A percentile compares a stretch with the other conserved stretches of the same genome.
These are phyloP conservation scores for Barnettozyma pratensis DNA, from an alignment of 805 yeast genomes.

Conservation along the genomic window DNA sequence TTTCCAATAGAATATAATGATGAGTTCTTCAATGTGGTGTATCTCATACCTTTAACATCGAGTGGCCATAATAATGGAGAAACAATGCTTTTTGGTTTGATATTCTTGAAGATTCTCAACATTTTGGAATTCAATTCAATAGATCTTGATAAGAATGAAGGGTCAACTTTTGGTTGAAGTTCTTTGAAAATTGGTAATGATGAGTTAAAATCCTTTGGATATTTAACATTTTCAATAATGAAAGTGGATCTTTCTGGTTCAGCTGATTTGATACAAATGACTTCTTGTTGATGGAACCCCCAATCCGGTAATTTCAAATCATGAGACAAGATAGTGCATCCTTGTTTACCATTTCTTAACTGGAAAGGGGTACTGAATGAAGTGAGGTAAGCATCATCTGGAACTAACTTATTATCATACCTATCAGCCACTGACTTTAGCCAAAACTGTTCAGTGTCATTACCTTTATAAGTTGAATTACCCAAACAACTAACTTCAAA, in stretches of 20 bases:
- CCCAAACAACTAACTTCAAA: slow-evolving; percentile 77
- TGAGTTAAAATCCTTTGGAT: slow-evolving; percentile 24
- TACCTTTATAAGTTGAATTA: slow-evolving; percentile 54
- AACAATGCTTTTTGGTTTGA: slow-evolving; percentile 5
- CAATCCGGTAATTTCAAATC: slow-evolving; percentile 70
- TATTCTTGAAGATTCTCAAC: slow-evolving; percentile 13
- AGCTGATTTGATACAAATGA: slow-evolving; percentile 76
- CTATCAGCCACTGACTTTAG: slow-evolving; percentile 40
- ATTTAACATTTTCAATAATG: slow-evolving; percentile 59
- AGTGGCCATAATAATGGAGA: slow-evolving; percentile 63
- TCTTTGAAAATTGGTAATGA: slow-evolving; percentile 17
- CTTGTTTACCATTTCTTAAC: slow-evolving; percentile 58
- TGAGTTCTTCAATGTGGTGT: slow-evolving; percentile 40
- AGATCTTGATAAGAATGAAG: slow-evolving; percentile 16
- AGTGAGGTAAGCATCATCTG: slow-evolving; percentile 26
- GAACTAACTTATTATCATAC: not conserved
- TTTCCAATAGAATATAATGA: slow-evolving; percentile 64
- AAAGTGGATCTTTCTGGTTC: slow-evolving; percentile 63
- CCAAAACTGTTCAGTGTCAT: slow-evolving; percentile 65
- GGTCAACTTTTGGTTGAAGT: slow-evolving; percentile 20
- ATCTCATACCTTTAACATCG: slow-evolving; percentile 51
- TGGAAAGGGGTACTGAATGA: slow-evolving; percentile 62
- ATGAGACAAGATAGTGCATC: slow-evolving; percentile 74
- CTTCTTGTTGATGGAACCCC: slow-evolving; percentile 86
- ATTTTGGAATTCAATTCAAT: slow-evolving; percentile 18